Evolutionary conservation across 805 yeast genomes (phyloP), one percentile per base, ranked within the genome.

Genomic region (Metschnikowia gelsemii): DNA sequence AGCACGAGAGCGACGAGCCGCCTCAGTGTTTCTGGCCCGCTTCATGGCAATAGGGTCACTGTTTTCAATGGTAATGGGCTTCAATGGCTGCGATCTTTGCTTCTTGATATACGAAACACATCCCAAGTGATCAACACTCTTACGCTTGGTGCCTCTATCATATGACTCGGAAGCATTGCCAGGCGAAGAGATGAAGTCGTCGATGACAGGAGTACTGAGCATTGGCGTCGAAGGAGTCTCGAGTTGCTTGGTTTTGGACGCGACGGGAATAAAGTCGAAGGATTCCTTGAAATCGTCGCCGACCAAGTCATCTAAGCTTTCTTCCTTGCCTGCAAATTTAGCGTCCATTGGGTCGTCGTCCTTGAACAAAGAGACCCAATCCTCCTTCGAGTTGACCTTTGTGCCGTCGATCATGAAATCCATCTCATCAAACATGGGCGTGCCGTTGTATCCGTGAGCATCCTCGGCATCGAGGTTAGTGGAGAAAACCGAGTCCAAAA

Each of bases 21-120:
- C 97, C 61, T 89, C 96, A n/a, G 91, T 91, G 76, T 93, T 91
- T 66, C 91, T 82, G 7, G 98, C 98, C 62, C 98, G 82, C 71
- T 91, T 91, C 56, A 85, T 63, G 33, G 87, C 78, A 43, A 75
- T 76, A n/a, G 83, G 78, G 62, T 89, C 96, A 35, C 61, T 66
- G 16, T 40, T 24, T 23, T 78, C 73, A 32, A 70, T 47, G 34
- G 77, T 76, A 42, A 89, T 74, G 8, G 95, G 95, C 52, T 74
- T 70, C 63, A 88, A 73, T 7, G 95, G 95, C 45, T 70, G 66
- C 21, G 77, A 49, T 56, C 96, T 80, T 52, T 79, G 85, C 72
- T 88, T 89, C 62, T 89, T 80, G 53, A 81, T 78, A 72, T 87
- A 87, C 34, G 84, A 66, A 37, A 85, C 80, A 56, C 83, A 76